phyloP scores from a whole-genome alignment of 371 early-diverging fungal genomes.

The Dinochytrium kinnereticum region DNA sequence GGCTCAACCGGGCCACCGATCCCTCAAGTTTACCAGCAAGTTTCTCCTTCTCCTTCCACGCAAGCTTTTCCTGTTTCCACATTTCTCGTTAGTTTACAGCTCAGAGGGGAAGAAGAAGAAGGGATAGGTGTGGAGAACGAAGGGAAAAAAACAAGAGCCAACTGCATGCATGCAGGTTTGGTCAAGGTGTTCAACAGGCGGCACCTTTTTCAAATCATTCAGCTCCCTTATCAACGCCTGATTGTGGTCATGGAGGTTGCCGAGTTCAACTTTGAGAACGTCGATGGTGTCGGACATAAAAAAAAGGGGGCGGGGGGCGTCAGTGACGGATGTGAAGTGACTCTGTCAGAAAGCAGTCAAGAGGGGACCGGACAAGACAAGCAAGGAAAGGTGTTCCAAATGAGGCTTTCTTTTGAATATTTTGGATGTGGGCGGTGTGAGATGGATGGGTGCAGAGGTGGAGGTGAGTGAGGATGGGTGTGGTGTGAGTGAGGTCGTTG shows the following conservation, averaged over 20 bases:
- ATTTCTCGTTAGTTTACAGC: not conserved
- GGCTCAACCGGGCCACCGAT: not conserved
- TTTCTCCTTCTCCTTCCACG: constrained; percentile 14
- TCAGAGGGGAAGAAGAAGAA: not conserved
- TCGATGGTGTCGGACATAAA: not conserved
- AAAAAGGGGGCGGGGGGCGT: too few relatives aligned
- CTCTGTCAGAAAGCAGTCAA: too few relatives aligned
- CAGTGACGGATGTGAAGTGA: too few relatives aligned
- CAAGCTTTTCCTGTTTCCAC: constrained; percentile 13
- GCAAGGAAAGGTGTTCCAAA: too few relatives aligned
- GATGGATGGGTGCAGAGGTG: too few relatives aligned
- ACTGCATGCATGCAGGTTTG: not conserved
- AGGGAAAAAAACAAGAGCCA: not conserved
- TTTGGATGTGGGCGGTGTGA: too few relatives aligned
- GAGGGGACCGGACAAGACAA: too few relatives aligned
- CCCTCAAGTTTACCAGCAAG: constrained; percentile 11
- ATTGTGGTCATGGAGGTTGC: constrained; percentile 19
- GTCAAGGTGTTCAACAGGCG: not conserved
- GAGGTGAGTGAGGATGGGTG: too few relatives aligned
- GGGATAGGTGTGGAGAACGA: not conserved
- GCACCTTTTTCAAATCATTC: constrained; percentile 17
- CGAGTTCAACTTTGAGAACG: constrained; percentile 11
- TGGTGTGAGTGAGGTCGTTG: too few relatives aligned
- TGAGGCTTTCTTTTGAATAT: too few relatives aligned
- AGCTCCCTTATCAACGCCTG: constrained; percentile 15